Conservation (phyloP, 2,329 filamentous ascomycete genomes). For the Rhinocladiella similis region DNA sequence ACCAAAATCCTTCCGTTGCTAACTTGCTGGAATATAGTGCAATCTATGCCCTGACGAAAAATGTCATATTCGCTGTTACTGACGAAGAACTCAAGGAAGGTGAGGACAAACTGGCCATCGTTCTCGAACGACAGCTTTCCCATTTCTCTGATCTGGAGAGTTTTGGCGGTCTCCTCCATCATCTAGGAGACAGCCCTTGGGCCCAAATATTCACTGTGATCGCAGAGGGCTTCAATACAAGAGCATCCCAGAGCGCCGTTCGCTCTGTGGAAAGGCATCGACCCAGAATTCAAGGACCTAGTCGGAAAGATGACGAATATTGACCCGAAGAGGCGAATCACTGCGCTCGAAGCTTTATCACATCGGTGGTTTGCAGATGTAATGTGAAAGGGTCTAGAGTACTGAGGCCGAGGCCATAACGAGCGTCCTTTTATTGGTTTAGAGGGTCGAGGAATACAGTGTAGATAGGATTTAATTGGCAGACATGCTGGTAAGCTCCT, state of each 20-base stretch:
- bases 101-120: constrained; percentile 40
- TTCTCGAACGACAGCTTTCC: constrained; percentile 50
- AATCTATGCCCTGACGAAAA: constrained; percentile 47
- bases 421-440: constrained; percentile 15
- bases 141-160: constrained; percentile 48
- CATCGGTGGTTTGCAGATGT: constrained; percentile 34
- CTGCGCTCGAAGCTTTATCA: constrained; percentile 35
- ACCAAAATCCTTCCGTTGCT: constrained; percentile 36
- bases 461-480: too few species aligned
- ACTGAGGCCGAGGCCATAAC: constrained; percentile 20
- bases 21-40: constrained; percentile 30
- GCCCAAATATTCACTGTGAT: constrained; percentile 40
- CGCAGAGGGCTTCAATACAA: constrained; percentile 40
- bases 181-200: constrained; percentile 44
- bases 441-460: too few species aligned
- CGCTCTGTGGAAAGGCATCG: constrained; percentile 41
- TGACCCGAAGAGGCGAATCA: constrained; percentile 36
- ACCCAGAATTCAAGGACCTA: constrained; percentile 36
- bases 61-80: constrained; percentile 43
- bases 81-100: constrained; percentile 37
- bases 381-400: neutral
- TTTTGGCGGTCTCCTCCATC: constrained; percentile 43
- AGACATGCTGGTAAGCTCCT: too few species aligned
- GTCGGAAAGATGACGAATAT: constrained; percentile 35
- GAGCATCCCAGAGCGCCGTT: constrained; percentile 47